Evolutionary conservation across 345 rosid species (phyloP).

Genomic region (Laguncularia racemosa): DNA sequence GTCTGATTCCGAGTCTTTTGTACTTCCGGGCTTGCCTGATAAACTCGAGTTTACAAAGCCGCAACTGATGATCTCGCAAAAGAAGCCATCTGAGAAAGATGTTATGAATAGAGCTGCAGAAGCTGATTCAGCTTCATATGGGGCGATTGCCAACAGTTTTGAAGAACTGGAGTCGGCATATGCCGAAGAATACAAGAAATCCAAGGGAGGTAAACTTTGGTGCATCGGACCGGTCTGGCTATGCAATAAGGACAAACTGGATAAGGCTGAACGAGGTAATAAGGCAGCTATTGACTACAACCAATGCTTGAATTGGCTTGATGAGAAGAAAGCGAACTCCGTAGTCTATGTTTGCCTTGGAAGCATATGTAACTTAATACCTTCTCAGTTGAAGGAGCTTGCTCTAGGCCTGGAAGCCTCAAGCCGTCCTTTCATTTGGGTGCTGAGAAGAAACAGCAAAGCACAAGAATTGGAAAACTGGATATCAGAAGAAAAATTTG

Average conservation of each 20-base stretch:
- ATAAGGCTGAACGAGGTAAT: constrained; percentile 21
- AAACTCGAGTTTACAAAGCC: constrained; percentile 25
- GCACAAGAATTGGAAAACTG: constrained; percentile 20
- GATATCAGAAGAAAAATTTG: constrained; percentile 19
- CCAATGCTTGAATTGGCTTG: constrained; percentile 25
- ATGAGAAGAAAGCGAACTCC: constrained; percentile 9
- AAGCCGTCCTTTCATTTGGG: constrained; percentile 26
- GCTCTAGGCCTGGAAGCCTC: constrained; percentile 34
- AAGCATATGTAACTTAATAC: constrained; percentile 11
- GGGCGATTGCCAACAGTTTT: constrained; percentile 28
- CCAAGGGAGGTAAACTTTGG: constrained; percentile 19
- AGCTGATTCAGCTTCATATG: constrained; percentile 22
- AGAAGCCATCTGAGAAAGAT: constrained; percentile 6
- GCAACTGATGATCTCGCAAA: constrained; percentile 30
- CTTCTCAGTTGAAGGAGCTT: constrained; percentile 15
- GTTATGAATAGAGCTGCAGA: constrained; percentile 10
- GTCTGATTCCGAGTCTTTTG: constrained; percentile 21
- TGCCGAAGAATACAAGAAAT: constrained; percentile 14
- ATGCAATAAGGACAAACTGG: constrained; percentile 12
- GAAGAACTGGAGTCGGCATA: constrained; percentile 24
- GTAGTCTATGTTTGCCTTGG: constrained; percentile 36
- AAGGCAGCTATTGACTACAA: constrained; percentile 11
- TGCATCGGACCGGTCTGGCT: constrained; percentile 31
- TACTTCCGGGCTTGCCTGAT: constrained; percentile 36
- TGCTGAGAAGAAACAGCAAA: constrained; percentile 7